These are phyloP conservation scores for Apocynum venetum DNA, from an alignment of 257 asterid genomes.

Conservation along the genomic window DNA sequence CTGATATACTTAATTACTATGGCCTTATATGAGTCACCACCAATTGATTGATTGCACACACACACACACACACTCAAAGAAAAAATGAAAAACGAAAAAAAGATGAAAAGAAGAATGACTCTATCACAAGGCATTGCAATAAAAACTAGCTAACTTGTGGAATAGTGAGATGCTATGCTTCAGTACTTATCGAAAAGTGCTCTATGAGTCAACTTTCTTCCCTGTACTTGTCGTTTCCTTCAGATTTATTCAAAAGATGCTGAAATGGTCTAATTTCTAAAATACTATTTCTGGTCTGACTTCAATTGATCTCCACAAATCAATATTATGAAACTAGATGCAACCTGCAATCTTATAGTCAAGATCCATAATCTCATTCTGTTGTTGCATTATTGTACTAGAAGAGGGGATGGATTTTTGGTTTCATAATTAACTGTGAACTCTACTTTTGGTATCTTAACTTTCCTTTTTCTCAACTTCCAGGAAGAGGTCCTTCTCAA, in stretches of 20 bases:
- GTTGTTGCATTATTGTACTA: neutral
- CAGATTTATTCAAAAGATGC: constrained; percentile 3
- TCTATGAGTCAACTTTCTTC: constrained; percentile 5
- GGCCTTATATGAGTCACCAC: neutral
- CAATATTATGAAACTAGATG: neutral
- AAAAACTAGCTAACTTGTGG: neutral
- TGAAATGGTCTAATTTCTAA: neutral
- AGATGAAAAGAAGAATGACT: neutral
- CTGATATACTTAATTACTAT: neutral
- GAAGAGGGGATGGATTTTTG: neutral
- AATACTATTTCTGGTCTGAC: neutral
- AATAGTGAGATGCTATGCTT: neutral
- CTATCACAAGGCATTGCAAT: neutral
- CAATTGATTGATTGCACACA: neutral
- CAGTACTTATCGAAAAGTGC: neutral
- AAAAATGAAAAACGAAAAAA: too few relatives aligned
- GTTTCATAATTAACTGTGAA: neutral
- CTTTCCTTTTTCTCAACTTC: constrained; percentile 11
- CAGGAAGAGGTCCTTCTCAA: constrained; percentile 89
- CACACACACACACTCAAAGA: too few relatives aligned
- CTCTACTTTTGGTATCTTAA: neutral
- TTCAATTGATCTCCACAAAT: neutral
- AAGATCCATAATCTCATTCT: neutral
- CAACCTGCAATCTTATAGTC: neutral
- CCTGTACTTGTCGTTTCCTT: neutral